Base-by-base conservation (phyloP, 2,329 filamentous ascomycete genomes). In the Setomelanomma holmii region DNA sequence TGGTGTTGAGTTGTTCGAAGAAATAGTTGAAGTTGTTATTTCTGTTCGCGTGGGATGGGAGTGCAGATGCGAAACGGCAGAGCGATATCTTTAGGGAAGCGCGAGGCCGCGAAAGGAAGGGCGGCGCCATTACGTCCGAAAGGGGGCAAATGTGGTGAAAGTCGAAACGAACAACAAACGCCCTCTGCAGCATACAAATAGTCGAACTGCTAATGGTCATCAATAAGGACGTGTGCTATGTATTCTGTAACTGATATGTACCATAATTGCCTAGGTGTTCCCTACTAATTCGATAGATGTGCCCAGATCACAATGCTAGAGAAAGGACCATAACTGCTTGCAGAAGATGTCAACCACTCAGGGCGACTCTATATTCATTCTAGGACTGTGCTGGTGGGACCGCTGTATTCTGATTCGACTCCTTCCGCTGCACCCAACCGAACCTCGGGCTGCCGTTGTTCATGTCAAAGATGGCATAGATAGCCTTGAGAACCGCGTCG, bases 401-500 rank as follows among this genome's bases (percentile, higher is more conserved):
- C 16, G 40, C 53, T 8, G 62, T 30, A 46, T 73, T 72, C 58
- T 71, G 66, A 19, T 58, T 36, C 16, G 42, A 50, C 43, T 73
- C 68, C 12, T 61, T 55, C 35, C 84, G 81, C 60, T 86, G 83
- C 40, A 87, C 82, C 35, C 78, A 78, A 23, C 86, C 86, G 54
- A 88, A 85, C 23, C 80, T 12, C 17, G 41, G 41, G 2, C 11
- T 16, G 5, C 41, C 41, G 17, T 44, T 44, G 24, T 44, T 44
- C 41, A 44, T 44, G 17, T 44, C 41, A 20, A 44, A 44, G 6
- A 44, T 44, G 22, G 83, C 85, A 66, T 89, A 89, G 49, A 88
- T 76, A 20, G 80, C 83, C 77, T 87, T 88, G 71, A 89, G 71
- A 65, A 86, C 87, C 1, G 81, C 82, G 58, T 84, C 85, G 4